Evolutionary conservation across 495 filamentous ascomycete species (phyloP).

Genomic region (Bacidia gigantensis): DNA sequence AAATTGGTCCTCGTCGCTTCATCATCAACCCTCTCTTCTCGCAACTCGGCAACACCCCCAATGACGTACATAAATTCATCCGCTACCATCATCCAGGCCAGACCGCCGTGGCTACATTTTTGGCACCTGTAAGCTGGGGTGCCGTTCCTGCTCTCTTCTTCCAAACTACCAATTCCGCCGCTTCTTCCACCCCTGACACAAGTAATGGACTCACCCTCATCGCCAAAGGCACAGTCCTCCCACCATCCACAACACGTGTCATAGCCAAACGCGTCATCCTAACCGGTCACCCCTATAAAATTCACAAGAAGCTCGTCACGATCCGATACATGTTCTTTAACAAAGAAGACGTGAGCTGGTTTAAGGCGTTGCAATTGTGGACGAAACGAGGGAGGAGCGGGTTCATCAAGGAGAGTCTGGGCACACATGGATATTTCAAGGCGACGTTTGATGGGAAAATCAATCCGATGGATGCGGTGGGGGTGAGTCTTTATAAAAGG

Average conservation of each 20-base stretch:
- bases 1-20: slow-evolving; percentile 75
- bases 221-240: slow-evolving; percentile 71
- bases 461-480: slow-evolving; percentile 86
- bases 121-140: slow-evolving; percentile 86
- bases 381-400: slow-evolving; percentile 78
- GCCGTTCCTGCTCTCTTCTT: slow-evolving; percentile 80
- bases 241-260: slow-evolving; percentile 64
- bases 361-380: slow-evolving; percentile 91
- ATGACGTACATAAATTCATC: slow-evolving; percentile 93
- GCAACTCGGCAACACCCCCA: slow-evolving; percentile 66
- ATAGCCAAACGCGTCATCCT: slow-evolving; percentile 89
- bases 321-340: slow-evolving; percentile 99
- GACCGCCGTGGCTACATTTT: slow-evolving; percentile 81
- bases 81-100: slow-evolving; percentile 84
- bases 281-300: slow-evolving; percentile 94
- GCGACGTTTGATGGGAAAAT: slow-evolving; percentile 91
- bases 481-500: slow-evolving; percentile 85
- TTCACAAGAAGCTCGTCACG: slow-evolving; percentile 92
- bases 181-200: slow-evolving; percentile 7
- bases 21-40: slow-evolving; percentile 86
- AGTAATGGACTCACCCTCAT: slow-evolving; percentile 48
- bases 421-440: slow-evolving; percentile 98
- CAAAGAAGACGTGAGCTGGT: slow-evolving; percentile 84
- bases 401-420: slow-evolving; percentile 82
- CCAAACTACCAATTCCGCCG: slow-evolving; percentile 26